Conservation (phyloP, 768 basidiomycete species). For the Lenzites betulinus region DNA sequence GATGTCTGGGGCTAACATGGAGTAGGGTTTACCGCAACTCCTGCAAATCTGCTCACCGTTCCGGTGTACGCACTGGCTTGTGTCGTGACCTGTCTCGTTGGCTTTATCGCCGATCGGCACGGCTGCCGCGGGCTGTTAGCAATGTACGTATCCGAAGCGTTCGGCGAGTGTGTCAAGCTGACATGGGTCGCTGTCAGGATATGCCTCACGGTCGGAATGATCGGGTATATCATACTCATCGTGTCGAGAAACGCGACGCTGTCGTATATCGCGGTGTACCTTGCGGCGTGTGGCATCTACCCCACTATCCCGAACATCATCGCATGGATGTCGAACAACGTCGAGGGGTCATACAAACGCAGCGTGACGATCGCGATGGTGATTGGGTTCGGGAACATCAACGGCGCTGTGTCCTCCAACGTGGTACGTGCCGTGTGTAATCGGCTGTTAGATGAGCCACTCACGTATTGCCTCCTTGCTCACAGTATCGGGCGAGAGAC, state of each 20-base stretch:
- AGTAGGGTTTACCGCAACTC: conserved; percentile 66
- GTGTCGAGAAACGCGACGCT: conserved; percentile 60
- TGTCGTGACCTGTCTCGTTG: conserved; percentile 63
- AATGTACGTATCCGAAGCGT: conserved; percentile 44
- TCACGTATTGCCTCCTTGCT: background rate
- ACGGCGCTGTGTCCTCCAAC: conserved; percentile 77
- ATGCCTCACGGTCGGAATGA: conserved; percentile 38
- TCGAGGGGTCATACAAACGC: conserved; percentile 77
- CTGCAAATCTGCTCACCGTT: conserved; percentile 75
- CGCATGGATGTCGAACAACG: conserved; percentile 66
- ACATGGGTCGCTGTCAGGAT: conserved; percentile 17
- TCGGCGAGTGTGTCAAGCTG: background rate
- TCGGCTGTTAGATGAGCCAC: background rate
- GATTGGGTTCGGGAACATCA: conserved; percentile 69
- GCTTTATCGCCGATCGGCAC: conserved; percentile 61
- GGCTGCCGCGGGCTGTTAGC: conserved; percentile 65
- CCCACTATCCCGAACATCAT: conserved; percentile 62
- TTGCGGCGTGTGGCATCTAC: conserved; percentile 78
- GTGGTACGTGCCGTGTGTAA: conserved; percentile 50
- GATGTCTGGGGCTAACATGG: background rate
- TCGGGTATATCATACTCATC: conserved; percentile 73
- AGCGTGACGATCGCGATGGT: conserved; percentile 71
- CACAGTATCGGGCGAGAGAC: conserved; percentile 63
- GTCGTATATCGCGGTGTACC: conserved; percentile 71
- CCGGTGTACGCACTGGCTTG: conserved; percentile 76